Percentiles rank a stretch among this genome's conserved stretches.
These are phyloP conservation scores for Tylopilus orsonianus DNA, from an alignment of 1,284 basidiomycete genomes.

Conservation along the genomic window DNA sequence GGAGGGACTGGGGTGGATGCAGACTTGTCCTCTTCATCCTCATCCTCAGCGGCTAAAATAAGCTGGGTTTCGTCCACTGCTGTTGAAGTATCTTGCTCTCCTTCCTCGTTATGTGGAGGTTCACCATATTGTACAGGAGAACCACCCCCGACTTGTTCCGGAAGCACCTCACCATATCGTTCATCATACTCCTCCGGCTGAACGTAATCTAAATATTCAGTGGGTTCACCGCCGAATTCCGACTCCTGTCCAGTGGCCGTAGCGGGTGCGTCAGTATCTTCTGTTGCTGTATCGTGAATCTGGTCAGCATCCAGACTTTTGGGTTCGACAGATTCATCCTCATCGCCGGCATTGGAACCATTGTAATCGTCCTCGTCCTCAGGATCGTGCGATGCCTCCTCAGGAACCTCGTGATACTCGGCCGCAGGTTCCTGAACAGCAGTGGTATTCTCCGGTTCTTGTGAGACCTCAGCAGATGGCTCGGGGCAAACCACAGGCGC, in stretches of 20 bases:
- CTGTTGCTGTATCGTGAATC: conserved; percentile 25
- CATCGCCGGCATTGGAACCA: conserved; percentile 22
- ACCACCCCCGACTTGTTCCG: conserved; percentile 18
- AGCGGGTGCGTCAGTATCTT: conserved; percentile 18
- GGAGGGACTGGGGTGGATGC: conserved; percentile 14
- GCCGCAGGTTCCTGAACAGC: conserved; percentile 6
- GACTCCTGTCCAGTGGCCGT: conserved; percentile 10
- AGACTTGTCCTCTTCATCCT: conserved; percentile 16
- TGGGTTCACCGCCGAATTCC: conserved; percentile 30
- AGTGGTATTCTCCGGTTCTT: conserved; percentile 4
- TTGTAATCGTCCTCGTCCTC: conserved; percentile 28
- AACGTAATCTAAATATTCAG: conserved; percentile 30
- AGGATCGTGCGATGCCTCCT: conserved; percentile 9
- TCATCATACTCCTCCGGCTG: conserved; percentile 34
- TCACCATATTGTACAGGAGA: conserved; percentile 20
- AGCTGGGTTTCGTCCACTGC: conserved; percentile 21
- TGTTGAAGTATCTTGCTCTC: conserved; percentile 15
- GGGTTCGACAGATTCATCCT: conserved; percentile 19
- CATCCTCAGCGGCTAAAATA: conserved; percentile 13
- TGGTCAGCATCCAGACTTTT: conserved; percentile 35
- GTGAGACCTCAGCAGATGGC: conserved; percentile 6
- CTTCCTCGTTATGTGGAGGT: conserved; percentile 24
- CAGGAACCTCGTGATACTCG: conserved; percentile 19
- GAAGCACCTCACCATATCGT: conserved; percentile 32
- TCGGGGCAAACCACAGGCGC: conserved; percentile 11